A percentile compares a stretch with the other conserved stretches of the same genome.
phyloP scores from a whole-genome alignment of 768 basidiomycete genomes.

The Psilocybe sp. region DNA sequence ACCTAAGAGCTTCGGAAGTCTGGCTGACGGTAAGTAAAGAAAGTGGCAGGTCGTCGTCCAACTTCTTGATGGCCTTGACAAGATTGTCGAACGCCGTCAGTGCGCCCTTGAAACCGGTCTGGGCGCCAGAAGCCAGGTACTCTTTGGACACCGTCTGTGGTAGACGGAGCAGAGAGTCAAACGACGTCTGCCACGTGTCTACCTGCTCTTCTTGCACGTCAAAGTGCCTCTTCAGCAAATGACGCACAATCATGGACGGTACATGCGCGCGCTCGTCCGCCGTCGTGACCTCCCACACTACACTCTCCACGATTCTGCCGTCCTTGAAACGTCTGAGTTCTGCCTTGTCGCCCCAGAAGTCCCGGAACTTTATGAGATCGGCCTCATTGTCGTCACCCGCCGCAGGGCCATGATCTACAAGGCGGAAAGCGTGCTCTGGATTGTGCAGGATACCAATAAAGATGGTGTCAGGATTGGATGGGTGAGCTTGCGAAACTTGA shows the following conservation, averaged over 20 bases:
- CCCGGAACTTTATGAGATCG: slow-evolving; percentile 61
- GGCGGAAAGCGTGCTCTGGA: slow-evolving; percentile 67
- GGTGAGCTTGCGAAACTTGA: slow-evolving; percentile 52
- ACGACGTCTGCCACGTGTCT: slow-evolving; percentile 55
- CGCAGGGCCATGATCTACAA: slow-evolving; percentile 90
- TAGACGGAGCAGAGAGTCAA: slow-evolving; percentile 56
- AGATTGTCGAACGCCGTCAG: slow-evolving; percentile 77
- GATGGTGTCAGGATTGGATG: slow-evolving; percentile 46
- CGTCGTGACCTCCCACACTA: slow-evolving; percentile 92
- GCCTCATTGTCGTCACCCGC: slow-evolving; percentile 58
- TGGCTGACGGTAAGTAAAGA: slow-evolving; percentile 75
- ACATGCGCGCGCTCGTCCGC: slow-evolving; percentile 79
- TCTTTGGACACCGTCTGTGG: slow-evolving; percentile 51
- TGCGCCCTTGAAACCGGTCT: slow-evolving; percentile 69
- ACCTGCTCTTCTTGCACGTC: slow-evolving; percentile 52
- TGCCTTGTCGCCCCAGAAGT: slow-evolving; percentile 89
- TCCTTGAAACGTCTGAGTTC: slow-evolving; percentile 96
- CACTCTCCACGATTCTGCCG: slow-evolving; percentile 86
- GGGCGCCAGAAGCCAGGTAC: slow-evolving; percentile 36
- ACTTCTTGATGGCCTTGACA: slow-evolving; percentile 68
- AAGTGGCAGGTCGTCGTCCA: slow-evolving; percentile 75
- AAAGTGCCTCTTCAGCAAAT: slow-evolving; percentile 78
- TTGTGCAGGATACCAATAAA: slow-evolving; percentile 78
- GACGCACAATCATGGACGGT: slow-evolving; percentile 68
- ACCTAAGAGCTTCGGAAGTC: slow-evolving; percentile 70